Evolutionary conservation across 2,329 filamentous ascomycete genomes (phyloP), one percentile per base, ranked within the genome.

Genomic region (Ciborinia camelliae): DNA sequence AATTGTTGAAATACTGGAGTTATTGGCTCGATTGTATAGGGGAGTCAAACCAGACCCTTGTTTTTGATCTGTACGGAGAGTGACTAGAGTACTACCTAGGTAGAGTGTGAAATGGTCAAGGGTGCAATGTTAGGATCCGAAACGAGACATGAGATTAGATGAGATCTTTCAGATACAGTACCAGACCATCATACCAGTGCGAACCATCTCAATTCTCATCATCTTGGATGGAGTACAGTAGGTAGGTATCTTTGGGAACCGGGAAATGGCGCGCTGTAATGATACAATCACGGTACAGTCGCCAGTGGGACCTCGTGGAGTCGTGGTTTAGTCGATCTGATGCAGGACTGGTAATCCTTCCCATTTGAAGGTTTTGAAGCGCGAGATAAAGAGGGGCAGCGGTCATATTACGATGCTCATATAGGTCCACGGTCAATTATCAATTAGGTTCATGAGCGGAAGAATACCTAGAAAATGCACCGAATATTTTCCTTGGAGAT

Each of bases 391-490:
- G 68, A 68, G 69, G 68, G 65, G 67, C 62, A 67, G 66, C 48
- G 55, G 35, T 65, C 68, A 71, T 72, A 71, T 65, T 32, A 69
- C 66, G 69, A 71, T 72, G 66, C 10, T 68, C 70, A 69, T 71
- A 71, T 71, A 61, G 54, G 54, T 15, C 12, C 18, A 57, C 39
- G 39, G 39, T 15, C 23, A 1, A 54, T 15, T 14, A n/a, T 43
- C 28, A 23, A 15, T 45, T 45, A 37, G 51, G 14, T 37, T n/a
- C 2, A 57, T 57, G 54, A 39, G 39, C 41, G 28, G 54, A 32
- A 43, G 20, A 43, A 43, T 41, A 26, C 20, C n/a, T n/a, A n/a
- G 4, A 45, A 9, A 45, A 32, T 12, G 41, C 18, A 58, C 10
- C 20, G 20, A 32, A 58, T 2, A 57, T 10, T 32, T n/a, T 45